Evolutionary conservation across 176 grass and related monocot genomes (phyloP).

Genomic region (Rhynchospora breviuscula): DNA sequence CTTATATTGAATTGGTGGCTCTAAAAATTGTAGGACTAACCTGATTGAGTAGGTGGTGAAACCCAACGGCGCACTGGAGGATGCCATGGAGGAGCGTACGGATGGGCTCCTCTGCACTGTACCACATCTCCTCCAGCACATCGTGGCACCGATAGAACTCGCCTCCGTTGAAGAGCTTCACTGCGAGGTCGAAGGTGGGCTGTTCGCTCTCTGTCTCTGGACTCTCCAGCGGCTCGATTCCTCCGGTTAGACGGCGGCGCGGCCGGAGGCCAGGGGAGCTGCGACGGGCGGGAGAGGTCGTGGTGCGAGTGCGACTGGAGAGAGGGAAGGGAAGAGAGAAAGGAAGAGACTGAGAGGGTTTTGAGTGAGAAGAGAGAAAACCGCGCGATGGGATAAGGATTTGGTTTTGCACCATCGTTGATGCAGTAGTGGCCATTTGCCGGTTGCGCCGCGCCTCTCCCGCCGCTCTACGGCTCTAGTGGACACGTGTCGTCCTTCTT

Average conservation of each 20-base stretch:
- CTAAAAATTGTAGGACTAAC: constrained; percentile 8
- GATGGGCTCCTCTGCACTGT: constrained; percentile 55
- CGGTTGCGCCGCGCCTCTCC: background rate
- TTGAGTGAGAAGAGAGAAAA: too few species aligned
- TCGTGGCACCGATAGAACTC: constrained; percentile 84
- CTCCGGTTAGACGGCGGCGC: constrained; percentile 42
- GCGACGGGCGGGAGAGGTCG: background rate
- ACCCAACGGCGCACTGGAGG: constrained; percentile 76
- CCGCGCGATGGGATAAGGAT: too few species aligned
- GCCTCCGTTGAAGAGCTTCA: constrained; percentile 63
- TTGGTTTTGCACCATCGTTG: background rate
- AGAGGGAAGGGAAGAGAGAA: background rate
- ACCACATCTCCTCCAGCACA: constrained; percentile 88
- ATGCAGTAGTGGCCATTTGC: background rate
- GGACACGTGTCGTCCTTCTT: background rate
- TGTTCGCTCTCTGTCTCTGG: background rate
- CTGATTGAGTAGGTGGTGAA: constrained; percentile 90
- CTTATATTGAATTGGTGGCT: background rate
- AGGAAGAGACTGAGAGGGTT: background rate
- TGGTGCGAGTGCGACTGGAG: background rate
- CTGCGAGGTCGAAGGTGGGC: constrained; percentile 47
- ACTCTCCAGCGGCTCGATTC: constrained; percentile 10
- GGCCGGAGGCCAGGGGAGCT: constrained; percentile 30
- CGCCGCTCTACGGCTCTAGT: background rate
- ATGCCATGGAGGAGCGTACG: constrained; percentile 73